Base-by-base conservation (phyloP, 73 alveolate genomes). In the Loxodes magnus region DNA sequence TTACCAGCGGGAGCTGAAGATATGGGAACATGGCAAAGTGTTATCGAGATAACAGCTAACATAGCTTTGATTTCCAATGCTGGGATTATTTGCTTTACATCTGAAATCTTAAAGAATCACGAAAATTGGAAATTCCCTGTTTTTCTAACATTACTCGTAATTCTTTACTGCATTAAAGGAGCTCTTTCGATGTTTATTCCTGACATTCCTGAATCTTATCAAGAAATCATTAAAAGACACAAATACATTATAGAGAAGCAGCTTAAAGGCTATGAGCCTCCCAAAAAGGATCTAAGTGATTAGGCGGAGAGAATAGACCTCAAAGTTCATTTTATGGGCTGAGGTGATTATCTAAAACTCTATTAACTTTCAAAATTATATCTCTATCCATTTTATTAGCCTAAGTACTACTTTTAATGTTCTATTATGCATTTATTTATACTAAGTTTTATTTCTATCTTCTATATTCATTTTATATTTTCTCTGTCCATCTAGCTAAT, bases 21-120 rank as follows among this genome's bases (percentile, higher is more conserved):
- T 35, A 69, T 69, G 4, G 83, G 83, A 20, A 69, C 75, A 21
- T 69, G 83, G 79, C 39, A 43, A 9, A 28, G 39, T 3, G 51
- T 69, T 35, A 14, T 69, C 27, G 64, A 58, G 10, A 48, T 69
- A 0, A 50, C 48, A 10, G 43, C 71, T 2, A 35, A 50, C 41
- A 17, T 69, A 12, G 58, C 77, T 14, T 54, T 69, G 15, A 25
- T 69, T 10, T 19, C 78, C 7, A 69, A 69, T 69, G 61, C 79
- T 43, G 83, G 58, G 15, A n/a, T 46, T 9, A 25, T 46, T 1
- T 46, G 59, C 26, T 46, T 46, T 24, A 46, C 59, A 7, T 6
- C 17, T 24, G 21, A 25, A 1, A 2, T 25, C 59, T 46, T 37
- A 41, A 16, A n/a, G n/a, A n/a, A n/a, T n/a, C 43, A 37, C 0